These are phyloP conservation scores for Breynia disticha DNA, from an alignment of 441 rosid genomes.

Conservation along the genomic window DNA sequence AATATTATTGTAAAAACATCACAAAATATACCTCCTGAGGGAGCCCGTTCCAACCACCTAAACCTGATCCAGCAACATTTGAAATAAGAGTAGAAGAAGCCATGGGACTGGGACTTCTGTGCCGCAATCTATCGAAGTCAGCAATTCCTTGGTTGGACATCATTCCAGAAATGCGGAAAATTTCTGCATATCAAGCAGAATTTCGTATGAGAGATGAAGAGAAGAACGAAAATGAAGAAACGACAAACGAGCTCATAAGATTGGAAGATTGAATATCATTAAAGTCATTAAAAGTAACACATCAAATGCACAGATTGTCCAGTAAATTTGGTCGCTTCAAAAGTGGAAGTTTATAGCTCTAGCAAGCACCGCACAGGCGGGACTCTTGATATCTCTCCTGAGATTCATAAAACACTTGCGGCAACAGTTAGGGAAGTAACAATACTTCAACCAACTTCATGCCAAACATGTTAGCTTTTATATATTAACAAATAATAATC, in stretches of 20 bases:
- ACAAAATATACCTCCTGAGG: slow-evolving; percentile 54
- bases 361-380: neutral
- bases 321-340: neutral
- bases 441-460: too few species aligned
- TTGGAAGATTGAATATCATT: neutral
- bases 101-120: slow-evolving; percentile 97
- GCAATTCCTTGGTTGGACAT: slow-evolving; percentile 78
- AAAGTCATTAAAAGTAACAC: neutral
- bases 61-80: slow-evolving; percentile 49
- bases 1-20: neutral
- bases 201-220: neutral
- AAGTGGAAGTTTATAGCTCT: neutral
- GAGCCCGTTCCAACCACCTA: slow-evolving; percentile 67
- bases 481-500: too few species aligned
- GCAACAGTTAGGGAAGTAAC: too few species aligned
- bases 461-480: too few species aligned
- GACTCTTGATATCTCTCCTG: neutral
- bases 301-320: neutral
- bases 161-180: slow-evolving; percentile 73
- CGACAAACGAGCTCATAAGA: too few species aligned
- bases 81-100: slow-evolving; percentile 82
- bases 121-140: slow-evolving; percentile 74
- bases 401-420: neutral
- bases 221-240: neutral
- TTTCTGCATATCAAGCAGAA: slow-evolving; percentile 42